Conservation (phyloP, 768 basidiomycete species). For the Termitomyces sp. region DNA sequence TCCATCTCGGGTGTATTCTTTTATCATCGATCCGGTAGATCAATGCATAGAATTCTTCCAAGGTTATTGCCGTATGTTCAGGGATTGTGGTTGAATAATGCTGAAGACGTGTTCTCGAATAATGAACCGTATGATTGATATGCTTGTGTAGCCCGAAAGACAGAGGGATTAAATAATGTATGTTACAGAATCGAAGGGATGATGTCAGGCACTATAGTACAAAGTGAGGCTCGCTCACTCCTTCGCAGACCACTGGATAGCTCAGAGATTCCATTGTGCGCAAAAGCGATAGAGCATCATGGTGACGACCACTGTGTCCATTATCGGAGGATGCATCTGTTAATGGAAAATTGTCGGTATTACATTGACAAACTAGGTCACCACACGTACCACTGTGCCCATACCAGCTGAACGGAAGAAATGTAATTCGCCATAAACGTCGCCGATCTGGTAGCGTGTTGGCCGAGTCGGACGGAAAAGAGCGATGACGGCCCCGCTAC, state of each 20-base stretch:
- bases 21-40: slow-evolving; percentile 12
- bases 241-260: neutral
- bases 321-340: slow-evolving; percentile 84
- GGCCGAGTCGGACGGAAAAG: slow-evolving; percentile 75
- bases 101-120: neutral
- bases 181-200: slow-evolving; percentile 10
- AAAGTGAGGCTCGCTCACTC: neutral
- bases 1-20: slow-evolving; percentile 21
- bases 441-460: slow-evolving; percentile 79
- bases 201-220: neutral
- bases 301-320: slow-evolving; percentile 83
- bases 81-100: neutral
- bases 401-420: slow-evolving; percentile 74
- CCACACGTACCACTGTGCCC: slow-evolving; percentile 67
- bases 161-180: slow-evolving; percentile 11
- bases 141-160: neutral
- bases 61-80: neutral
- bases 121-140: neutral
- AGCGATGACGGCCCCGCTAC: slow-evolving; percentile 62
- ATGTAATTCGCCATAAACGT: slow-evolving; percentile 82
- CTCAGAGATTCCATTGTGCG: slow-evolving; percentile 43
- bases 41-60: neutral
- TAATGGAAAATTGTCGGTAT: slow-evolving; percentile 20
- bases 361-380: slow-evolving; percentile 11
- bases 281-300: slow-evolving; percentile 84